phyloP scores from a whole-genome alignment of 257 asterid genomes.

The Fraxinus anomala region DNA sequence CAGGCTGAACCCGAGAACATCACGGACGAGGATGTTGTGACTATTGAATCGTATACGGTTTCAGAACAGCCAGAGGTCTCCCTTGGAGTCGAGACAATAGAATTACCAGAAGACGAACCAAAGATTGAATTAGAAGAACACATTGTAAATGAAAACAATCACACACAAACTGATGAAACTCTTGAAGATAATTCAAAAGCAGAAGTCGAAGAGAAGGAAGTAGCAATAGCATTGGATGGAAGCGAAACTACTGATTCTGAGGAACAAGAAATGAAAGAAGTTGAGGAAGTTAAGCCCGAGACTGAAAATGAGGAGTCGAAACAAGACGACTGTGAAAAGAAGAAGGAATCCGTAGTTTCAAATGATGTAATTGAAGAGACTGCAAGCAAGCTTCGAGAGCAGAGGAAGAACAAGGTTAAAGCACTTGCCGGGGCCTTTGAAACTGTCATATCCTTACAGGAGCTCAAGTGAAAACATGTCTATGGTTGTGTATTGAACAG shows the following conservation, averaged over 20 bases:
- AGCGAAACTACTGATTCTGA: slow-evolving; percentile 2
- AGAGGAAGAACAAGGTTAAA: slow-evolving; percentile 67
- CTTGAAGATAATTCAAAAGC: slow-evolving; percentile 23
- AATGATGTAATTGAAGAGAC: slow-evolving; percentile 76
- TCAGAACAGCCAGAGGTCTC: slow-evolving; percentile 24
- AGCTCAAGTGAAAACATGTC: slow-evolving; percentile 35
- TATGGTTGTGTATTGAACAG: not conserved
- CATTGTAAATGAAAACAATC: not conserved
- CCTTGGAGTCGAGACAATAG: slow-evolving; percentile 27
- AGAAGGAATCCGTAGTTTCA: slow-evolving; percentile 46
- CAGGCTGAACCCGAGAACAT: slow-evolving; percentile 23
- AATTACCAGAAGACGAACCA: slow-evolving; percentile 23
- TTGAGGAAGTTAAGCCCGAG: slow-evolving; percentile 26
- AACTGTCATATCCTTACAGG: slow-evolving; percentile 65
- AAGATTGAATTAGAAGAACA: slow-evolving; percentile 22
- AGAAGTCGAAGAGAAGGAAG: slow-evolving; percentile 30
- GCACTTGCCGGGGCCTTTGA: slow-evolving; percentile 91
- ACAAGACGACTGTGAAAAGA: slow-evolving; percentile 32
- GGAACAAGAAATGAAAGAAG: slow-evolving; percentile 26
- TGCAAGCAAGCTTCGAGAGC: slow-evolving; percentile 59
- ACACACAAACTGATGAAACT: slow-evolving; percentile 25
- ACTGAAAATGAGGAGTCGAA: slow-evolving; percentile 12
- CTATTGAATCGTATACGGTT: slow-evolving; percentile 25
- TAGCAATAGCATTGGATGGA: slow-evolving; percentile 5
- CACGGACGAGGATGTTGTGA: slow-evolving; percentile 24